Evolutionary conservation across 805 yeast genomes (phyloP).

Genomic region (Priceomyces castillae): DNA sequence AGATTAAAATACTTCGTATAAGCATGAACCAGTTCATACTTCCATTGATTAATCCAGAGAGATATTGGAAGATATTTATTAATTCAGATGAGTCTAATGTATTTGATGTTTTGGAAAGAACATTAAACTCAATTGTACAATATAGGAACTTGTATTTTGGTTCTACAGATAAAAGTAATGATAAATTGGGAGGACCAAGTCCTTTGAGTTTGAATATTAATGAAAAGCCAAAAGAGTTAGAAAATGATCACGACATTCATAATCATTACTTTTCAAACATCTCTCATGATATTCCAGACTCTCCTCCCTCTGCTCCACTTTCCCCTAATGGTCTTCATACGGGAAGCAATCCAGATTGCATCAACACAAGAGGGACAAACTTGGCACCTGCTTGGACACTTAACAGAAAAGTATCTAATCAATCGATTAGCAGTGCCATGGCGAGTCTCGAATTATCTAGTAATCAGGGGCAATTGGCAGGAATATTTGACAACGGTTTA

Average conservation of each 20-base stretch:
- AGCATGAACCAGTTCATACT: conserved; percentile 50
- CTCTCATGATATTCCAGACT: conserved; percentile 36
- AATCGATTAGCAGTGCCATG: conserved; percentile 27
- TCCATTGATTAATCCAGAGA: conserved; percentile 69
- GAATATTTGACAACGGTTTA: not conserved
- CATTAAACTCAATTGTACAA: conserved; percentile 40
- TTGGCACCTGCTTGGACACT: conserved; percentile 11
- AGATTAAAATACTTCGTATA: conserved; percentile 54
- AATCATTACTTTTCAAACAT: conserved; percentile 11
- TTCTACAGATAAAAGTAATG: not conserved
- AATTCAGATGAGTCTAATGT: conserved; percentile 27
- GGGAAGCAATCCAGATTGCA: not conserved
- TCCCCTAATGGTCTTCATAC: conserved; percentile 23
- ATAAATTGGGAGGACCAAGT: not conserved
- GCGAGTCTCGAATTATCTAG: conserved; percentile 27
- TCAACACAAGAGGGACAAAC: conserved; percentile 9
- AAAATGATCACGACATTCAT: not conserved
- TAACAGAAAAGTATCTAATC: conserved; percentile 15
- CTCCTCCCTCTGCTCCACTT: conserved; percentile 44
- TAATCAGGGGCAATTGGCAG: not conserved
- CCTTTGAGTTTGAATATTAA: not conserved
- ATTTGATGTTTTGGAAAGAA: conserved; percentile 28
- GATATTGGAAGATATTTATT: conserved; percentile 64
- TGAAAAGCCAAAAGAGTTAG: not conserved
- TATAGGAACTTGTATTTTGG: conserved; percentile 38